A percentile compares a stretch with the other conserved stretches of the same genome.
Evolutionary conservation across 108 stramenopile genomes (phyloP).

Genomic region (Skeletonema costatum): DNA sequence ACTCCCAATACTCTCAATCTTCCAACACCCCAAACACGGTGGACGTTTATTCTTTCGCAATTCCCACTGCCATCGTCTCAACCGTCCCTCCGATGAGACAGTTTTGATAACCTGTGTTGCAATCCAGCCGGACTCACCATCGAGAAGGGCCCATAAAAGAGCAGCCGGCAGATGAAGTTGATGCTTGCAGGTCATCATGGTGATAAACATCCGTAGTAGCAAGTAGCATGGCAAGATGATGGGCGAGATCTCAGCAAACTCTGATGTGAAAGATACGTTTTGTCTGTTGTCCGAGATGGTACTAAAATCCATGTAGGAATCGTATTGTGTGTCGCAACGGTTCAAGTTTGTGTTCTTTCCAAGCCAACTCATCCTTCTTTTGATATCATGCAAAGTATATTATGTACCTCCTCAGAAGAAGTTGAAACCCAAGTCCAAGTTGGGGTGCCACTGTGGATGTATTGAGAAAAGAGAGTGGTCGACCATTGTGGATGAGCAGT

Average conservation of each 20-base stretch:
- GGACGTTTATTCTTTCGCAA: slow-evolving; percentile 44
- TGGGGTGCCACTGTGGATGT: not conserved
- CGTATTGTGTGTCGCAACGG: no score
- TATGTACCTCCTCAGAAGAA: slow-evolving; percentile 1
- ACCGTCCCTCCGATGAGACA: slow-evolving; percentile 41
- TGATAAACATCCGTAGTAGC: no score
- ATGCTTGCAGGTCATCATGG: not conserved
- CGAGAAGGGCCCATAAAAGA: not conserved
- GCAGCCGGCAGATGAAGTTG: not conserved
- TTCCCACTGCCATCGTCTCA: slow-evolving; percentile 57
- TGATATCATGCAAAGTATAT: no score
- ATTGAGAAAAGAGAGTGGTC: no score
- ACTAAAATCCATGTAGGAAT: no score
- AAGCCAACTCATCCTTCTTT: no score
- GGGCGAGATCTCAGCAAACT: no score
- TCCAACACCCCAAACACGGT: slow-evolving; percentile 46
- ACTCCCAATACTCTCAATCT: slow-evolving; percentile 48
- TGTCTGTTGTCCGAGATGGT: no score
- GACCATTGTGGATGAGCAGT: not conserved
- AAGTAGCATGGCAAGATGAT: no score
- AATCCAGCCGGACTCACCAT: slow-evolving; percentile 50
- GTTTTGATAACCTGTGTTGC: slow-evolving; percentile 61
- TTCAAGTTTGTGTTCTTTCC: no score
- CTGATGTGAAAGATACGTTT: no score
- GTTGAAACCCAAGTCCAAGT: not conserved